Evolutionary conservation across 2,329 filamentous ascomycete species (phyloP).

Genomic region (Cytospora piceae): DNA sequence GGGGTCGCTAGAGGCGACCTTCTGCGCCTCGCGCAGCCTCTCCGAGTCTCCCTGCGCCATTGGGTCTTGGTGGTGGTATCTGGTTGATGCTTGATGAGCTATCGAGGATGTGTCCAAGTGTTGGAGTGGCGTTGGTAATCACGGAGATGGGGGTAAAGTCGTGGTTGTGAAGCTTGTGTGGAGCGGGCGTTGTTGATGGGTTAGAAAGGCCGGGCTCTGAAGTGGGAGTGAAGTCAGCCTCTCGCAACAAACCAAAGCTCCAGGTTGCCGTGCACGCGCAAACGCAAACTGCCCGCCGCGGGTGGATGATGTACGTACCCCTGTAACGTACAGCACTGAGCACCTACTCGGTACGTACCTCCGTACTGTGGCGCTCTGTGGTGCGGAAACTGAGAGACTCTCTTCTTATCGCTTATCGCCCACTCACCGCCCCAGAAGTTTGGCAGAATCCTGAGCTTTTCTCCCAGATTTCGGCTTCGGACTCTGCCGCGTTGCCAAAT

Average conservation of each 20-base stretch:
- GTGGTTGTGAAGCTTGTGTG: conserved; percentile 12
- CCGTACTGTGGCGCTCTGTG: background rate
- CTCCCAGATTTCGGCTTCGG: background rate
- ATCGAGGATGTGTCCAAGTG: background rate
- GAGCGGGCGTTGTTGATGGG: conserved; percentile 12
- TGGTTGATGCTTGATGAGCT: background rate
- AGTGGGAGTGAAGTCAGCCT: conserved; percentile 6
- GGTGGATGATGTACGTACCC: conserved; percentile 11
- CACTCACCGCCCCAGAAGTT: background rate
- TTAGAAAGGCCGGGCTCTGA: conserved; percentile 2
- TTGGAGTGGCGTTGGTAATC: background rate
- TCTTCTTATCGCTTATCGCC: conserved; percentile 18
- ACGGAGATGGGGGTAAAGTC: background rate
- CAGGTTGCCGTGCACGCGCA: conserved; percentile 26
- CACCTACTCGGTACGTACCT: background rate
- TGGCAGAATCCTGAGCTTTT: conserved; percentile 12
- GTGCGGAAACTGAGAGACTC: background rate
- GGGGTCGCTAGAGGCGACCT: conserved; percentile 78
- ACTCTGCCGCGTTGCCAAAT: background rate
- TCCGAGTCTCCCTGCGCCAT: conserved; percentile 64
- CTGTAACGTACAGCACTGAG: background rate
- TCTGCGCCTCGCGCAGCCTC: conserved; percentile 86
- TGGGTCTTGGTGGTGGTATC: conserved; percentile 25
- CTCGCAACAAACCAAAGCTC: conserved; percentile 10
- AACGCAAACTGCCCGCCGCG: conserved; percentile 17